Conservation (phyloP, 2,329 filamentous ascomycete genomes). For the Septoria linicola region DNA sequence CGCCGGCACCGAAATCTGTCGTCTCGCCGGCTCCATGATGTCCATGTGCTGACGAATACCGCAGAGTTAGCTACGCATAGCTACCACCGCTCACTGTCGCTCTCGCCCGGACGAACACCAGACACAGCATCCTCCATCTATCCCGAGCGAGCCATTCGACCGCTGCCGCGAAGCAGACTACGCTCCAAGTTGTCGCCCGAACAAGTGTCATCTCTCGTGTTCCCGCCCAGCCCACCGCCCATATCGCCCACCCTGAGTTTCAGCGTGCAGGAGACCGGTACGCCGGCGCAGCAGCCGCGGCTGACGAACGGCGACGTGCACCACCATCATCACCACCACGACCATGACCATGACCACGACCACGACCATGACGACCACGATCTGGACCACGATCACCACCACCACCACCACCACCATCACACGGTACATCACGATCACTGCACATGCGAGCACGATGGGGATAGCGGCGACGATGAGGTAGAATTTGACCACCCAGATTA, state of each 20-base stretch:
- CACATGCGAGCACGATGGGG: conserved; percentile 52
- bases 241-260: conserved; percentile 51
- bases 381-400: conserved; percentile 50
- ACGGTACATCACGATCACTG: conserved; percentile 39
- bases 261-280: conserved; percentile 27
- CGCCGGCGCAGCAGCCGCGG: conserved; percentile 24
- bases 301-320: conserved; percentile 29
- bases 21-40: background rate
- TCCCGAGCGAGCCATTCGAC: conserved; percentile 88
- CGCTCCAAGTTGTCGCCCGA: conserved; percentile 85
- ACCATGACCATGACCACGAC: conserved; percentile 43
- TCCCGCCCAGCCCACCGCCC: conserved; percentile 71
- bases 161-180: conserved; percentile 82
- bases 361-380: conserved; percentile 49
- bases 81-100: conserved; percentile 30
- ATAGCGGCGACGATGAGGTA: conserved; percentile 62
- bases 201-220: conserved; percentile 76
- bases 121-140: conserved; percentile 80
- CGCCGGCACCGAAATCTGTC: background rate
- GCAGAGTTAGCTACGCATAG: conserved; percentile 29
- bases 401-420: conserved; percentile 17
- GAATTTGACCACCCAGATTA: conserved; percentile 44
- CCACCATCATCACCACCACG: conserved; percentile 31
- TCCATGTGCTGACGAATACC: conserved; percentile 16
- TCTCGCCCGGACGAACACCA: conserved; percentile 34